These are phyloP conservation scores for Nitzschia inconspicua DNA, from an alignment of 108 stramenopile genomes.

Conservation along the genomic window DNA sequence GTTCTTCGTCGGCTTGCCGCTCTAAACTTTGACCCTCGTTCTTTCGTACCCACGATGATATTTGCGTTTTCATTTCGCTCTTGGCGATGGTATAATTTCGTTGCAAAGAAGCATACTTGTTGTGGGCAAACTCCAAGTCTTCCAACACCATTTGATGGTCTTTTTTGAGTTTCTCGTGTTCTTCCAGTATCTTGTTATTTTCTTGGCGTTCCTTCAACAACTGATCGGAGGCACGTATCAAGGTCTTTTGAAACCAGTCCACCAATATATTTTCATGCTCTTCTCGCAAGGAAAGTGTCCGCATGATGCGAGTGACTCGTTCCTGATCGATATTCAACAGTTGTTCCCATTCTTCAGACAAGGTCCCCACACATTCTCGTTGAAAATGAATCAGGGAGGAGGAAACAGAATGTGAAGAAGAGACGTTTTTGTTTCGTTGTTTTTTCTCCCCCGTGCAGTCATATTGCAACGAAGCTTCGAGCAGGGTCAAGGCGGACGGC, in stretches of 20 bases:
- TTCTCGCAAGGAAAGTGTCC: not conserved
- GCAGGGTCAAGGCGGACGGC: conserved; percentile 1
- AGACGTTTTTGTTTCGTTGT: no score
- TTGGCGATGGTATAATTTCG: conserved; percentile 2
- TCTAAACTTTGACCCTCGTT: conserved; percentile 1
- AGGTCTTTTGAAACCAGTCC: conserved; percentile 10
- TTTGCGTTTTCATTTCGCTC: conserved; percentile 15
- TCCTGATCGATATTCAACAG: not conserved
- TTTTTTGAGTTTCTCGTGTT: not conserved
- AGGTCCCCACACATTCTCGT: conserved; percentile 4
- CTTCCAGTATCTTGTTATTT: not conserved
- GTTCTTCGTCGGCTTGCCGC: conserved; percentile 3
- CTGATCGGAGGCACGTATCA: not conserved
- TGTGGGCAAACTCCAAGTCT: not conserved
- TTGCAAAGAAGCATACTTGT: not conserved
- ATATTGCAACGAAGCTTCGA: conserved; percentile 2
- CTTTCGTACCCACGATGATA: conserved; percentile 12
- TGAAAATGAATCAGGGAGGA: no score
- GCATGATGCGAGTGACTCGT: conserved; percentile 6
- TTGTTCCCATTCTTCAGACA: conserved; percentile 8
- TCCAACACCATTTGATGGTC: not conserved
- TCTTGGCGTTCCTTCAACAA: not conserved
- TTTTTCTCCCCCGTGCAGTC: not conserved
- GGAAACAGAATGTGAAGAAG: no score
- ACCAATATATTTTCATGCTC: conserved; percentile 2